Conservation (phyloP, 1,284 basidiomycete species). For the Quambalaria eucalypti region DNA sequence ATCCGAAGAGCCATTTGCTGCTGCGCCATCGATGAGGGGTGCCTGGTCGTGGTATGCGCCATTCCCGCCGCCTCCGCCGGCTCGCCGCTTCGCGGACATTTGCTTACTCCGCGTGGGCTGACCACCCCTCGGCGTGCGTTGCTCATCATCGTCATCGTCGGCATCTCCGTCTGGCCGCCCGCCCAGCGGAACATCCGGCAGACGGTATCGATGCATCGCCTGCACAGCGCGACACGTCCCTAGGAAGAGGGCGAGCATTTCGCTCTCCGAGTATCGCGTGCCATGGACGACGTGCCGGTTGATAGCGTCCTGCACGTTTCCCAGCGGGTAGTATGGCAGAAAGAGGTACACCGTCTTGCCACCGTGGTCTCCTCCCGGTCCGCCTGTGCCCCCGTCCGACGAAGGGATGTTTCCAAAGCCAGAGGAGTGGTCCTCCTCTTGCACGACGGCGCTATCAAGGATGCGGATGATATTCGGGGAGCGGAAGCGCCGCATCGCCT, state of each 20-base stretch:
- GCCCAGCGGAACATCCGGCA: slow-evolving; percentile 17
- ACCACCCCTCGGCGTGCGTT: not conserved
- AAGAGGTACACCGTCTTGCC: slow-evolving; percentile 52
- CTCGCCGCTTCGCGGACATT: not conserved
- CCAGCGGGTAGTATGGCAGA: slow-evolving; percentile 72
- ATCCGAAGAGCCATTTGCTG: not conserved
- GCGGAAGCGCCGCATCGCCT: slow-evolving; percentile 44
- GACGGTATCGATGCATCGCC: slow-evolving; percentile 67
- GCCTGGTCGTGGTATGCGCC: not conserved
- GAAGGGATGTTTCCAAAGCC: slow-evolving; percentile 31
- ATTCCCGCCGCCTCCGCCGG: not conserved
- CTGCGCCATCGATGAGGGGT: not conserved
- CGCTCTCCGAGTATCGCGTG: slow-evolving; percentile 72
- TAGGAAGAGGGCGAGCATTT: slow-evolving; percentile 79
- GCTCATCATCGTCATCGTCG: not conserved
- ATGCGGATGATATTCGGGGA: slow-evolving; percentile 42
- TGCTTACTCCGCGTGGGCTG: slow-evolving; percentile 8
- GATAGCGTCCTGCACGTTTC: slow-evolving; percentile 88
- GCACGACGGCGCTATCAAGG: slow-evolving; percentile 41
- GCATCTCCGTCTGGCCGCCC: not conserved
- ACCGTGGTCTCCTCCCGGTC: slow-evolving; percentile 13
- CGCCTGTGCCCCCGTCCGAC: slow-evolving; percentile 21
- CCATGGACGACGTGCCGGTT: slow-evolving; percentile 75
- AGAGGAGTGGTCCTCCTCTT: slow-evolving; percentile 23
- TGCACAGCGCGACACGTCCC: slow-evolving; percentile 86